Conservation (phyloP, 495 filamentous ascomycete genomes). For the Coniosporium apollinis region DNA sequence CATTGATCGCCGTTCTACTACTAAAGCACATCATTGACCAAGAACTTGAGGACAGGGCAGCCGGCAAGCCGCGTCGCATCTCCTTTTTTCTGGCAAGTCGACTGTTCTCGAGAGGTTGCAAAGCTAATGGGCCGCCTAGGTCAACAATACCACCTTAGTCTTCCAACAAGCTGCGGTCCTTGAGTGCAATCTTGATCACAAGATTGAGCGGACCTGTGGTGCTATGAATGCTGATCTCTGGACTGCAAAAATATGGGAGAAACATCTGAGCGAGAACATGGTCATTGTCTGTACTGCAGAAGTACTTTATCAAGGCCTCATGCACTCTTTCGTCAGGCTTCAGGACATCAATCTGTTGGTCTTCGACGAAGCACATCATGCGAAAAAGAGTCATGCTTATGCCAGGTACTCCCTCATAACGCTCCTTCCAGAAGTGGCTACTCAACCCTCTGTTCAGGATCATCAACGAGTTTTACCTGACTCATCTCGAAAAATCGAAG, state of each 20-base stretch:
- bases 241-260: conserved; percentile 49
- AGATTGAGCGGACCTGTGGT: conserved; percentile 64
- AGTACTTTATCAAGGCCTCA: conserved; percentile 62
- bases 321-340: conserved; percentile 67
- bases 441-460: conserved; percentile 40
- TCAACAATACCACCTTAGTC: conserved; percentile 77
- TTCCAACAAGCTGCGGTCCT: conserved; percentile 82
- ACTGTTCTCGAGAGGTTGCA: too few species aligned
- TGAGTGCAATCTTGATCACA: conserved; percentile 66
- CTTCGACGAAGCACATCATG: conserved; percentile 94
- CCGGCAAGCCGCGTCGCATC: conserved; percentile 43
- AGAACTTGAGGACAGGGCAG: conserved; percentile 54
- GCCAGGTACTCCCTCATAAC: conserved; percentile 51
- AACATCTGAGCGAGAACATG: conserved; percentile 53
- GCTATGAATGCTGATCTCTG: conserved; percentile 51
- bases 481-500: conserved; percentile 22
- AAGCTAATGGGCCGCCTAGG: too few species aligned
- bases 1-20: conserved; percentile 79
- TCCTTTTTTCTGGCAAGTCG: conserved; percentile 63
- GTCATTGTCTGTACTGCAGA: conserved; percentile 90
- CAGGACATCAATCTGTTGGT: conserved; percentile 75
- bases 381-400: conserved; percentile 89
- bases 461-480: conserved; percentile 69
- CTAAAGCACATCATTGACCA: conserved; percentile 60
- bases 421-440: too few species aligned